phyloP scores from a whole-genome alignment of 1,139 yeast genomes.

The Yamadazyma atmosphaerica region DNA sequence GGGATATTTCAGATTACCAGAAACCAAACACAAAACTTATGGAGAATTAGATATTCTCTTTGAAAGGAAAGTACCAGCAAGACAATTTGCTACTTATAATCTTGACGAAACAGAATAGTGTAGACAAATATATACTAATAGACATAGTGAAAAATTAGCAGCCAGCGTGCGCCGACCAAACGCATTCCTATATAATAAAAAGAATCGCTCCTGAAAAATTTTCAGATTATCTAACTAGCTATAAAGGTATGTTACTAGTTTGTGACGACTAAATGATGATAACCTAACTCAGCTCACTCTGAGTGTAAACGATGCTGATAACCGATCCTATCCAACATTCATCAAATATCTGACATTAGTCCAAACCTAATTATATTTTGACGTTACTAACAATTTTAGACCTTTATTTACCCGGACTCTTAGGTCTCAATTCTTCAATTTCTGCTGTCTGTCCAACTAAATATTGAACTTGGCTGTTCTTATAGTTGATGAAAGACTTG shows the following conservation, averaged over 20 bases:
- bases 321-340: slow-evolving; percentile 47
- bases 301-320: slow-evolving; percentile 53
- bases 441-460: slow-evolving; percentile 66
- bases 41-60: slow-evolving; percentile 22
- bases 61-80: slow-evolving; percentile 16
- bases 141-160: not conserved
- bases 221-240: too few relatives aligned
- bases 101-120: not conserved
- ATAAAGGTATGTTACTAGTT: slow-evolving; percentile 7
- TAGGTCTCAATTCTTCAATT: slow-evolving; percentile 80
- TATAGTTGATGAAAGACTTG: slow-evolving; percentile 34
- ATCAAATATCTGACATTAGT: slow-evolving; percentile 30
- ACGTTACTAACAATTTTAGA: too few relatives aligned
- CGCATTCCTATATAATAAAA: not conserved
- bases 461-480: slow-evolving; percentile 33
- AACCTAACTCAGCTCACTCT: slow-evolving; percentile 59
- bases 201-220: not conserved
- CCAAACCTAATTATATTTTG: too few relatives aligned
- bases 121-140: not conserved
- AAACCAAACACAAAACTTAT: slow-evolving; percentile 21
- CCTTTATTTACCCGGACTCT: slow-evolving; percentile 52
- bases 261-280: slow-evolving; percentile 36
- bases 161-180: not conserved
- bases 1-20: slow-evolving; percentile 22
- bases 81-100: slow-evolving; percentile 12